A percentile compares a stretch with the other conserved stretches of the same genome.
Conservation (phyloP, 179 eudicot species). For the Spergularia azorica region DNA sequence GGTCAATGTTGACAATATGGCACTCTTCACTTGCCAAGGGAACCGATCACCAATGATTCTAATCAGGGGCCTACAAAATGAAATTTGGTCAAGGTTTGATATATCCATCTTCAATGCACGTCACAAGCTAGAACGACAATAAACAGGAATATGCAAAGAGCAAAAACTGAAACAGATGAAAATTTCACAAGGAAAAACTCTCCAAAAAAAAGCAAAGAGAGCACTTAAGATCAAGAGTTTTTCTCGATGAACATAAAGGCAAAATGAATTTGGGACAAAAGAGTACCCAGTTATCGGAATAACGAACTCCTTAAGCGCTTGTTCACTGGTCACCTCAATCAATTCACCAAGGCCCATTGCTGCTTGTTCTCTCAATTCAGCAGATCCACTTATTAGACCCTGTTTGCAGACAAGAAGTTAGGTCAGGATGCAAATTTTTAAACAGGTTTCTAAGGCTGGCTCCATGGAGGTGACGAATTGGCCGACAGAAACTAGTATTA, state of each 20-base stretch:
- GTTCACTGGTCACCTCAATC: conserved; percentile 94
- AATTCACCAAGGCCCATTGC: conserved; percentile 97
- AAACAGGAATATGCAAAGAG: neutral
- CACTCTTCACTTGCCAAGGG: conserved; percentile 99
- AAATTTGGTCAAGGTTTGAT: conserved; percentile 5
- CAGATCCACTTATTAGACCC: conserved; percentile 97
- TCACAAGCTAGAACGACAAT: neutral
- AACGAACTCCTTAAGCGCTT: conserved; percentile 81
- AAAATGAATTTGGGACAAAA: conserved; percentile 5
- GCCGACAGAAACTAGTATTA: conserved; percentile 3
- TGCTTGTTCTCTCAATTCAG: conserved; percentile 96
- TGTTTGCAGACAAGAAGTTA: conserved; percentile 25
- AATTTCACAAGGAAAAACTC: neutral
- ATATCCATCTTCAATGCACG: neutral
- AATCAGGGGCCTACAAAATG: conserved; percentile 79
- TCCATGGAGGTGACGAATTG: neutral
- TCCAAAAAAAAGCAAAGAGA: neutral
- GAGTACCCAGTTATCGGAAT: conserved; percentile 90
- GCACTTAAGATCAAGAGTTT: neutral
- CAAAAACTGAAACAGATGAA: neutral
- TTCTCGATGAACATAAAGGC: neutral
- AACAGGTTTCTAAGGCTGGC: neutral
- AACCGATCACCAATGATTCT: conserved; percentile 96
- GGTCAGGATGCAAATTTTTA: neutral
- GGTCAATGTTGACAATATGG: conserved; percentile 87